These are phyloP conservation scores for Hibiscus tridactylites DNA, from an alignment of 345 rosid genomes.

Conservation along the genomic window DNA sequence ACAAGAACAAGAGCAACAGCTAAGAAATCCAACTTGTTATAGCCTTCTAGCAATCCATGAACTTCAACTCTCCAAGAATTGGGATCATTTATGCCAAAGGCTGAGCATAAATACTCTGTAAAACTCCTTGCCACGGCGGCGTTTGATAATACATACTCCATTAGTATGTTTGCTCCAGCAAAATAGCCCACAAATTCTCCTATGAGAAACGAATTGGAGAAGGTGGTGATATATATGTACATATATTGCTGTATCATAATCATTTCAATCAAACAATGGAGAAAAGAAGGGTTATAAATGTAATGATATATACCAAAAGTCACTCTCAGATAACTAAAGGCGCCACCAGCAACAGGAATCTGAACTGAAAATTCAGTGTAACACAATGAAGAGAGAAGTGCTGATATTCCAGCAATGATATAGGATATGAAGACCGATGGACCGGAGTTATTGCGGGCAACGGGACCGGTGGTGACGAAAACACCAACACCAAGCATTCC, in stretches of 20 bases:
- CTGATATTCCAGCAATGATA: slow-evolving; percentile 69
- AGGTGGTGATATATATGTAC: not conserved
- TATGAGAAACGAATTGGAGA: slow-evolving; percentile 20
- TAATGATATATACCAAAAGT: slow-evolving; percentile 58
- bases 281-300: not conserved
- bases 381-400: slow-evolving; percentile 83
- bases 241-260: not conserved
- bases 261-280: not conserved
- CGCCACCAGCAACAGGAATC: slow-evolving; percentile 94
- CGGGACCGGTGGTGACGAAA: slow-evolving; percentile 74
- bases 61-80: slow-evolving; percentile 71
- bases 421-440: slow-evolving; percentile 85
- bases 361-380: slow-evolving; percentile 91
- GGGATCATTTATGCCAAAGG: slow-evolving; percentile 48
- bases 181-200: slow-evolving; percentile 89
- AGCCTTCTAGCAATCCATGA: slow-evolving; percentile 47
- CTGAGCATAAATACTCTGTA: slow-evolving; percentile 63
- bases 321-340: slow-evolving; percentile 87
- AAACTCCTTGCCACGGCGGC: slow-evolving; percentile 90
- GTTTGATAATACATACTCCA: slow-evolving; percentile 93
- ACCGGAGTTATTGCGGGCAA: slow-evolving; percentile 54
- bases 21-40: slow-evolving; percentile 68
- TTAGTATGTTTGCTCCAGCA: slow-evolving; percentile 77
- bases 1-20: slow-evolving; percentile 81
- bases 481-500: slow-evolving; percentile 98